These are phyloP conservation scores for Penicillium chermesinum DNA, from an alignment of 495 filamentous ascomycete genomes.

Conservation along the genomic window DNA sequence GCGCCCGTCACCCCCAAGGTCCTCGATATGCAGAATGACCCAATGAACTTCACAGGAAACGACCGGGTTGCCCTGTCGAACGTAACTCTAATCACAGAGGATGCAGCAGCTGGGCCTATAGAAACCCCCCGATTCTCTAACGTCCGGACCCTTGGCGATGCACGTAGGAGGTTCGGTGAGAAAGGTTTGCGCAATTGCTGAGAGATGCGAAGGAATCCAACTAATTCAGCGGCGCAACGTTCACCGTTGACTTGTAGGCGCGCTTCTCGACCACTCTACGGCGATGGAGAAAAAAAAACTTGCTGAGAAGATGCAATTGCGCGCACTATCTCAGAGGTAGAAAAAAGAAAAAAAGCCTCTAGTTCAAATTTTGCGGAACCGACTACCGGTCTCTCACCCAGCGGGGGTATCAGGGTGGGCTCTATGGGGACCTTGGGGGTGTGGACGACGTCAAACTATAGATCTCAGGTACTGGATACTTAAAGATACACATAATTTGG, in stretches of 20 bases:
- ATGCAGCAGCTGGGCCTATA: constrained; percentile 2
- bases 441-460: constrained; percentile 16
- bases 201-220: background rate
- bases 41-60: constrained; percentile 8
- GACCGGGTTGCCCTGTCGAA: constrained; percentile 19
- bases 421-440: constrained; percentile 29
- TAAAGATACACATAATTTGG: background rate
- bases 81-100: constrained; percentile 2
- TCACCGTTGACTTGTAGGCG: too few species aligned
- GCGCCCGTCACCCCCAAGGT: constrained; percentile 23
- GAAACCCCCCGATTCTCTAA: background rate
- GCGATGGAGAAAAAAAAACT: background rate
- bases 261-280: background rate
- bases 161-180: background rate
- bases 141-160: constrained; percentile 4
- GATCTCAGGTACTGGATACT: constrained; percentile 16
- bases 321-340: background rate
- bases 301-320: background rate
- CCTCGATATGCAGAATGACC: constrained; percentile 19
- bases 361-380: constrained; percentile 20
- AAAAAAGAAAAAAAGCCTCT: too few species aligned
- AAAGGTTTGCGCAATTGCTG: background rate
- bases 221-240: background rate
- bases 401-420: constrained; percentile 13
- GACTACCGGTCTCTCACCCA: constrained; percentile 5